phyloP scores from a whole-genome alignment of 495 filamentous ascomycete species.

The Penicillium coffeae region DNA sequence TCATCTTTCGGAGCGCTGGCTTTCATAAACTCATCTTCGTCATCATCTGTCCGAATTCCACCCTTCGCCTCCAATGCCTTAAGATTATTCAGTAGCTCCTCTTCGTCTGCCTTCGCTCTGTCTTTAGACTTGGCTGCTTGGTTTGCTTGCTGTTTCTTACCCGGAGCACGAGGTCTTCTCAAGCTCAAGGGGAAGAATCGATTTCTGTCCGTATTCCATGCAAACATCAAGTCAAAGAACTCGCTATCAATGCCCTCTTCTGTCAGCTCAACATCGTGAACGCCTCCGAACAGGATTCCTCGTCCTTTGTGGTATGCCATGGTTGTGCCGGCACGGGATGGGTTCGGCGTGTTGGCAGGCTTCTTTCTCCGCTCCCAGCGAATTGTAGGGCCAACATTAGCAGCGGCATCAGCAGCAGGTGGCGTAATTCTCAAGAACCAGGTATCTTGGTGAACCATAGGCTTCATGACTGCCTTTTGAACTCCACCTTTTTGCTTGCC shows the following conservation, averaged over 20 bases:
- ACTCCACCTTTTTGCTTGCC: conserved; percentile 60
- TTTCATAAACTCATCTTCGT: conserved; percentile 52
- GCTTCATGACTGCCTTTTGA: conserved; percentile 69
- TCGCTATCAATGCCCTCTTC: conserved; percentile 96
- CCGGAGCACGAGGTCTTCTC: conserved; percentile 58
- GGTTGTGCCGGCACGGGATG: conserved; percentile 77
- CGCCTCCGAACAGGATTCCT: conserved; percentile 90
- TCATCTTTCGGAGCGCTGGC: conserved; percentile 34
- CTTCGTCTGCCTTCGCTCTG: conserved; percentile 78
- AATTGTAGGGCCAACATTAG: conserved; percentile 60
- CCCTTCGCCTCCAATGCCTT: conserved; percentile 72
- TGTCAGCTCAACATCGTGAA: conserved; percentile 87
- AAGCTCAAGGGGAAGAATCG: conserved; percentile 83
- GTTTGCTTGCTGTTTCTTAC: conserved; percentile 56
- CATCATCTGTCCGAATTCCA: conserved; percentile 48
- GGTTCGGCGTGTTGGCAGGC: conserved; percentile 83
- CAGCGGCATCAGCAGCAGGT: conserved; percentile 57
- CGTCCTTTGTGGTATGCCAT: conserved; percentile 91
- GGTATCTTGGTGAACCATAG: conserved; percentile 87
- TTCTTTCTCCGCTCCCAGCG: conserved; percentile 92
- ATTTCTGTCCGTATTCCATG: conserved; percentile 92
- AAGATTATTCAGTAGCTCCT: conserved; percentile 81
- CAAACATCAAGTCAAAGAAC: conserved; percentile 85
- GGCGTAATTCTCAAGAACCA: conserved; percentile 85
- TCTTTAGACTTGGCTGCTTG: conserved; percentile 58